A percentile compares a stretch with the other conserved stretches of the same genome.
Evolutionary conservation across 2,329 filamentous ascomycete species (phyloP).

Genomic region (Basipetospora sp.): DNA sequence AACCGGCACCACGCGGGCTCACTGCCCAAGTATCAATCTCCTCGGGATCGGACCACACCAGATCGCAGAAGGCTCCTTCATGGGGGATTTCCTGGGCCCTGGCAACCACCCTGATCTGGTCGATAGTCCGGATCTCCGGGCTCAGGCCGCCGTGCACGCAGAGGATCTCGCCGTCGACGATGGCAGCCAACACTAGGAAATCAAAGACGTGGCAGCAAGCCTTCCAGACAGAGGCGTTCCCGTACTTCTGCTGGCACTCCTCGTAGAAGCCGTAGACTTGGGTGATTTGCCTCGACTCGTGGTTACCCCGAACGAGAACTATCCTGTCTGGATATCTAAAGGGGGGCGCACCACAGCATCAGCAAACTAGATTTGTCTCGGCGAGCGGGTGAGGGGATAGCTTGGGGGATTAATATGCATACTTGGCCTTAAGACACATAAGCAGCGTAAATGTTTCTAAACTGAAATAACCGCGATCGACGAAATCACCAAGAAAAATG

Average conservation of each 20-base stretch:
- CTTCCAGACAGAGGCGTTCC: slow-evolving; percentile 98
- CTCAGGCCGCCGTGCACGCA: slow-evolving; percentile 89
- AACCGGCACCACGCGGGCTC: slow-evolving; percentile 87
- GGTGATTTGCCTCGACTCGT: slow-evolving; percentile 93
- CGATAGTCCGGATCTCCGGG: slow-evolving; percentile 87
- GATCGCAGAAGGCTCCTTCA: slow-evolving; percentile 92
- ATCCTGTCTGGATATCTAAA: slow-evolving; percentile 86
- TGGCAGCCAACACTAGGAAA: slow-evolving; percentile 87
- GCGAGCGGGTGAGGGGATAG: background rate
- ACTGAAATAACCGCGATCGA: slow-evolving; percentile 93
- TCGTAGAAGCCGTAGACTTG: slow-evolving; percentile 99
- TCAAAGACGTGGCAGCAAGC: slow-evolving; percentile 99
- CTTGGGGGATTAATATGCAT: background rate
- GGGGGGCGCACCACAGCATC: slow-evolving; percentile 7
- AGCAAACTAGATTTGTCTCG: slow-evolving; percentile 7
- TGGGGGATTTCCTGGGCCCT: slow-evolving; percentile 95
- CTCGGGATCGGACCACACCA: slow-evolving; percentile 97
- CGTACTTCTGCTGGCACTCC: slow-evolving; percentile 94
- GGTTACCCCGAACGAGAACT: slow-evolving; percentile 91
- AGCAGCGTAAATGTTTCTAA: slow-evolving; percentile 95
- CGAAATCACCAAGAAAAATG: slow-evolving; percentile 70
- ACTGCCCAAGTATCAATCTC: slow-evolving; percentile 94
- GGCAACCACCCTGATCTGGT: slow-evolving; percentile 97
- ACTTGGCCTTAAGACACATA: slow-evolving; percentile 77
- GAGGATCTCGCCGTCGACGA: slow-evolving; percentile 96